Evolutionary conservation across 2,329 filamentous ascomycete genomes (phyloP), one percentile per base, ranked within the genome.

Genomic region (Exutisphaerella laricina): DNA sequence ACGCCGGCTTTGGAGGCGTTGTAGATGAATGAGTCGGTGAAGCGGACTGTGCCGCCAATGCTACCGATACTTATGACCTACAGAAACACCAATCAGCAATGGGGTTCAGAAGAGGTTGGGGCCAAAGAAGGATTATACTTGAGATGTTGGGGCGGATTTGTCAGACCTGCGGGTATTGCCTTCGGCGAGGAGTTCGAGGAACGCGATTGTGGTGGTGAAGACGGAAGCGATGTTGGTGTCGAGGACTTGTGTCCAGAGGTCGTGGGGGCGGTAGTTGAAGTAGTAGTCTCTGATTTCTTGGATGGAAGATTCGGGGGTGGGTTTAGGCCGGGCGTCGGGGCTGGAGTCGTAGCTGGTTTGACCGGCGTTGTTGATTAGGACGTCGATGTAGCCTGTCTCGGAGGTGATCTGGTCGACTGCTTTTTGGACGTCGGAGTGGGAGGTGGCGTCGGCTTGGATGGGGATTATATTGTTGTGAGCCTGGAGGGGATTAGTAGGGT

Each of bases 321-420:
- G 67, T 38, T 66, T 56, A 0, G 73, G 72, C 0, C 73, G 70
- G 14, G 59, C 54, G 37, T 62, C 54, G 28, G 59, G 58, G 8
- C 42, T 46, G 32, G 44, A 37, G 43, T 61, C 58, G 39, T 46
- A 55, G 14, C 58, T 58, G 4, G 58, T 59, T 36, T 55, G 33
- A 18, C 74, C 74, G 12, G 73, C 72, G 49, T 77, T 77, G 55
- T 71, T 50, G 54, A 77, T 65, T 1, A 77, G 60, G 17, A 77
- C 65, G 52, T 78, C 72, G 43, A 77, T 67, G 50, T 72, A 66
- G 30, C 67, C 69, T 3, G 56, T 56, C 18, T 74, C 67, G 5
- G 58, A 48, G 4, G 65, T 60, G 31, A 76, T 66, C 2, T 58
- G 58, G n/a, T 63, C 58, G 9, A 68, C 71, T 3, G 66, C 69